phyloP scores from a whole-genome alignment of 768 basidiomycete genomes.

The Mycena capillaripes region DNA sequence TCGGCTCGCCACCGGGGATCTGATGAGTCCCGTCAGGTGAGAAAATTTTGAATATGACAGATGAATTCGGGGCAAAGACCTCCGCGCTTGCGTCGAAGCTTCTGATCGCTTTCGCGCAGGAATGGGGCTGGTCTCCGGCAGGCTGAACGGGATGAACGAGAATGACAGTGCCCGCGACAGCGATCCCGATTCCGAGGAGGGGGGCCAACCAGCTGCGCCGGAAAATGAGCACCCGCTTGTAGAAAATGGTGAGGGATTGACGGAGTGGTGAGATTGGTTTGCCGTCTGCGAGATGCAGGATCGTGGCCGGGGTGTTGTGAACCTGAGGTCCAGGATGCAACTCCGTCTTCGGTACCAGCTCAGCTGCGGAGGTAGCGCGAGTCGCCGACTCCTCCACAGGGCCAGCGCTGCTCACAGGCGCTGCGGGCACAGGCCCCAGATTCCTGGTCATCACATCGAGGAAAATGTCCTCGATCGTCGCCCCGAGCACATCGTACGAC shows the following conservation, averaged over 20 bases:
- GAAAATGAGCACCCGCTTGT: conserved; percentile 75
- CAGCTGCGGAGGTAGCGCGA: conserved; percentile 38
- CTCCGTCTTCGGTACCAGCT: conserved; percentile 6
- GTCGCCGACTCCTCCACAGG: conserved; percentile 2
- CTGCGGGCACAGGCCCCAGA: conserved; percentile 27
- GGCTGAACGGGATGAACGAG: conserved; percentile 73
- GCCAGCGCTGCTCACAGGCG: not conserved
- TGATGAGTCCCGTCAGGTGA: conserved; percentile 46
- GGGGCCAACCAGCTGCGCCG: conserved; percentile 80
- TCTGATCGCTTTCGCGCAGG: conserved; percentile 56
- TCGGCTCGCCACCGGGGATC: conserved; percentile 47
- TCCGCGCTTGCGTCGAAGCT: conserved; percentile 36
- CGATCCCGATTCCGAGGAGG: conserved; percentile 64
- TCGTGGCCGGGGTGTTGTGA: not conserved
- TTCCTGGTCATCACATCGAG: conserved; percentile 70
- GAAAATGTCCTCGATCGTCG: conserved; percentile 88
- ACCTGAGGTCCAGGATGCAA: not conserved
- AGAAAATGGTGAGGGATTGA: conserved; percentile 81
- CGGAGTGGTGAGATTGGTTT: conserved; percentile 63
- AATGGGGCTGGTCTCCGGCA: conserved; percentile 56
- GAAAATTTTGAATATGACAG: conserved; percentile 58
- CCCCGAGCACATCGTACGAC: conserved; percentile 78
- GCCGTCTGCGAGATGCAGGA: conserved; percentile 63
- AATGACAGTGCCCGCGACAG: conserved; percentile 74
- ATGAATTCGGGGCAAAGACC: conserved; percentile 48